Evolutionary conservation across 352 stramenopile genomes (phyloP), one percentile per base, ranked within the genome.

Genomic region (Hyphochytrium catenoides): DNA sequence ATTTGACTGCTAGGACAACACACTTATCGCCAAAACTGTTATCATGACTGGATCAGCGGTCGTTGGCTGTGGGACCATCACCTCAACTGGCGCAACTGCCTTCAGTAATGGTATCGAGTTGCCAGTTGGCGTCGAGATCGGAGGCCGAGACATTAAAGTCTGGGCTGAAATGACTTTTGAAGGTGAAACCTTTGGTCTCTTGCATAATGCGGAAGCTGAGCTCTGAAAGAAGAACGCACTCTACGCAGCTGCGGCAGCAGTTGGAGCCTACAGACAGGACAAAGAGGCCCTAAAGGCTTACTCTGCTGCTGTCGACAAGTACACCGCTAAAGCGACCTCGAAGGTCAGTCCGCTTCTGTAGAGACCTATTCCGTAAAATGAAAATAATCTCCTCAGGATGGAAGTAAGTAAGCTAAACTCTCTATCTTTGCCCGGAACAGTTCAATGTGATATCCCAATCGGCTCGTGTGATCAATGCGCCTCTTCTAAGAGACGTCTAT

Each of bases 81-180:
- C 39, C 2, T 57, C 43, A 30, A 39, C 49, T 34, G 39, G 43
- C 4, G 28, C 9, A 3, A 23, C 28, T 8, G 44, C 34, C 0
- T 72, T 57, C 34, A 57, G 54, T 22, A 87, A 75, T 39, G 68
- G 68, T 4, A 39, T 36, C 9, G 43, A 53, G 37, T 47, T 83
- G 9, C 64, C 76, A 23, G 62, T 87, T 9, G 72, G 70, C 31
- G 65, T 83, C 19, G 72, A 85, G 31, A 77, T 53, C 11, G 72
- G 72, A 8, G 73, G 73, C 0, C 58, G 71, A 16, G 50, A 77
- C 38, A 38, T 85, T 9, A 53, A 54, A 8, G 45, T 77, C 3
- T 51, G 81, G 8, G 68, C 66, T 0, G 70, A 85, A 26, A 32
- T 85, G 25, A 52, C 65, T 1, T 85, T 81, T 31, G 24, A 39